Evolutionary conservation across 2,329 filamentous ascomycete species (phyloP), one percentile per base, ranked within the genome.

Genomic region (Penicillium sp.): DNA sequence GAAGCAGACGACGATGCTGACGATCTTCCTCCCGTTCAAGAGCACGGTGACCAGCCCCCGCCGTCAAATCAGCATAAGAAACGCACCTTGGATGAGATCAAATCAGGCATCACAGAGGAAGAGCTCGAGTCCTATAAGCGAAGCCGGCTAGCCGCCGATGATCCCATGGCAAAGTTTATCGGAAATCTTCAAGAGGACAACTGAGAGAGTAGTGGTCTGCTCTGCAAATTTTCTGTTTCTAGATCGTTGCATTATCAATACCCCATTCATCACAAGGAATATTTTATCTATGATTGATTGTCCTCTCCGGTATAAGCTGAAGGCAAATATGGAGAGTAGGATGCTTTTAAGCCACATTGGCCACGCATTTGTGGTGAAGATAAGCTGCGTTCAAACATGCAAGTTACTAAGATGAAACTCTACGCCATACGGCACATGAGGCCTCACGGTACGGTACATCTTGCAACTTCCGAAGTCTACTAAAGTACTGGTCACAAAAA

Each of bases 121-220:
- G 89, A 95, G 56, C 79, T 95, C 73, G 90, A 96, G 49, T 83
- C 85, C 50, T 95, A 94, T 66, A 81, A 89, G 59, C 80, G 82
- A 57, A 90, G 89, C 65, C 78, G 84, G 54, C 80, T 82, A 44
- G 82, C 81, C 27, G 82, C 84, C 1, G 80, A 88, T 54, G 90
- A 95, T 71, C 90, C 90, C 0, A 95, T 95, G 90, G 87, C 88
- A 1, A 83, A 82, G 5, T 81, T 88, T 58, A 67, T 94, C 39
- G 86, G 86, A 25, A 86, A 82, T 64, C 86, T 90, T 63, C 42
- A 47, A 29, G 51, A 48, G n/a, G 55, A 45, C 50, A 45, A 42
- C 45, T 32, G 39, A 29, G 39, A 46, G 35, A 25, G 47, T 37
- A 26, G 18, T 18, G 13, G 25, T 6, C 11, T 4, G 36, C 9